Conservation (phyloP, 306 rosid genomes). For the Sechiopsis laciniata region DNA sequence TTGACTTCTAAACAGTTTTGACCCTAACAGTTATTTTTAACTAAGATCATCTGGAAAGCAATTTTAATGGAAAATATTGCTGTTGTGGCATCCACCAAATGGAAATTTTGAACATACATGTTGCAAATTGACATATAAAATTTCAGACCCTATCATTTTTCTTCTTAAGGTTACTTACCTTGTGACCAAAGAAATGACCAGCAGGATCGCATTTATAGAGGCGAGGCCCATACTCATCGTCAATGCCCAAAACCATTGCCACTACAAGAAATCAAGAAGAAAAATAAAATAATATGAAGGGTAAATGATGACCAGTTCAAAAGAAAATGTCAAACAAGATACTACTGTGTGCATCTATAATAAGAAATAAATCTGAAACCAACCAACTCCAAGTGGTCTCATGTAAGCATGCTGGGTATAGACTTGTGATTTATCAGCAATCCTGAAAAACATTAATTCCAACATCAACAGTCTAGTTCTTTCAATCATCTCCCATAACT, state of each 20-base stretch:
- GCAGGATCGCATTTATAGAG: conserved; percentile 97
- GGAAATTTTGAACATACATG: not conserved
- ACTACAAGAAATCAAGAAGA: conserved; percentile 38
- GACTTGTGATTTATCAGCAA: conserved; percentile 94
- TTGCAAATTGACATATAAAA: not conserved
- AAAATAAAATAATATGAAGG: not conserved
- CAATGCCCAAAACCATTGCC: conserved; percentile 94
- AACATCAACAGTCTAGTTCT: conserved; percentile 15
- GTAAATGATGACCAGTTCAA: conserved; percentile 25
- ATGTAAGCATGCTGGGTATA: conserved; percentile 99
- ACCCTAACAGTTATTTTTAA: no score
- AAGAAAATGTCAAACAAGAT: conserved; percentile 6
- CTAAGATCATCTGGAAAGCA: no score
- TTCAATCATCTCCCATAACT: not conserved
- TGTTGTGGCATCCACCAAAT: not conserved
- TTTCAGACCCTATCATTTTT: not conserved
- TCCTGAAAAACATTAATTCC: conserved; percentile 44
- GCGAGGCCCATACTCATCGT: conserved; percentile 78
- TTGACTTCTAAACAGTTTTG: no score
- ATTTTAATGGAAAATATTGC: not conserved
- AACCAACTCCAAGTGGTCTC: conserved; percentile 99
- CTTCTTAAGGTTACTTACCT: conserved; percentile 40
- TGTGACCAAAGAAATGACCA: conserved; percentile 98
- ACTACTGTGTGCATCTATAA: not conserved
- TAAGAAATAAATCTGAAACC: conserved; percentile 21